Evolutionary conservation across 306 rosid species (phyloP).

Genomic region (Acacia confusa): DNA sequence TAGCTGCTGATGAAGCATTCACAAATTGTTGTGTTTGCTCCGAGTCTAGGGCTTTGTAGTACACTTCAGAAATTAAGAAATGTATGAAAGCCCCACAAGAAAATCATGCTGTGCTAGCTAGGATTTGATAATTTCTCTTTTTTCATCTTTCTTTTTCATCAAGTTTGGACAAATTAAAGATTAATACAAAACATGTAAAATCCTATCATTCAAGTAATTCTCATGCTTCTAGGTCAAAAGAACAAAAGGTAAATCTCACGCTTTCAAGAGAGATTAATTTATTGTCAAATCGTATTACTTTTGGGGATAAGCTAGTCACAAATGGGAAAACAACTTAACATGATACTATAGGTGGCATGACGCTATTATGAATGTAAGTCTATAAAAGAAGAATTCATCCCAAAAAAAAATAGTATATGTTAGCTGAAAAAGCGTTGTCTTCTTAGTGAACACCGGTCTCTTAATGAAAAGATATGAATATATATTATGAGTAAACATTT

Average conservation of each 20-base stretch:
- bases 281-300: background rate
- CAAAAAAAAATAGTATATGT: too few relatives aligned
- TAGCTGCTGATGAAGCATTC: background rate
- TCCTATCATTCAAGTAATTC: background rate
- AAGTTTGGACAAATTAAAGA: background rate
- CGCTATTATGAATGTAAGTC: too few relatives aligned
- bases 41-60: background rate
- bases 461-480: too few relatives aligned
- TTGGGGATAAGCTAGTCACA: too few relatives aligned
- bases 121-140: background rate
- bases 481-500: too few relatives aligned
- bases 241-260: too few relatives aligned
- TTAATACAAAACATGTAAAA: background rate
- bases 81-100: background rate
- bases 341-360: too few relatives aligned
- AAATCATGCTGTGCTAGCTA: background rate
- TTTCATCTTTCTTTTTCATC: background rate
- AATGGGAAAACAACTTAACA: too few relatives aligned
- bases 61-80: background rate
- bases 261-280: background rate
- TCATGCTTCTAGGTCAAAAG: too few relatives aligned
- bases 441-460: too few relatives aligned
- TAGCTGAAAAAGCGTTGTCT: too few relatives aligned
- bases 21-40: constrained; percentile 28
- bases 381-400: too few relatives aligned